phyloP scores from a whole-genome alignment of 1,139 yeast species.

The Diutina mesorugosa region DNA sequence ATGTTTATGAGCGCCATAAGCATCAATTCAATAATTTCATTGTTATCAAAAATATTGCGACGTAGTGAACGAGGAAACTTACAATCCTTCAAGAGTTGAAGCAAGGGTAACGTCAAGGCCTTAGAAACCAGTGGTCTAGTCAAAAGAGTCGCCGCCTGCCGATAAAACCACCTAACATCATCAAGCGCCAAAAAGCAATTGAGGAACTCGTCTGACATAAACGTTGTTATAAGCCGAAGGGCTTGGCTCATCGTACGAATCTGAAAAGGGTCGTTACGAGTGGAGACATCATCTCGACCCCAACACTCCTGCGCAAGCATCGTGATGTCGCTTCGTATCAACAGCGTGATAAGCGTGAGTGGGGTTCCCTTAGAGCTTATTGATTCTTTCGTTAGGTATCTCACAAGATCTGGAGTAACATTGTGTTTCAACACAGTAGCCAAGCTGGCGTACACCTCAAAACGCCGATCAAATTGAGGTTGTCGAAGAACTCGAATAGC shows the following conservation, averaged over 20 bases:
- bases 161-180: constrained; percentile 26
- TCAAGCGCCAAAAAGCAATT: constrained; percentile 18
- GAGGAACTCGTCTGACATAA: constrained; percentile 20
- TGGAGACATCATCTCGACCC: background rate
- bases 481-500: background rate
- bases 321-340: background rate
- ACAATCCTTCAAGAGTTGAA: constrained; percentile 26
- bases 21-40: constrained; percentile 23
- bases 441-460: background rate
- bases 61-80: constrained; percentile 17
- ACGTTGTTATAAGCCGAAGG: constrained; percentile 18
- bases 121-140: constrained; percentile 21
- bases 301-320: background rate
- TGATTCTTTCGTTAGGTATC: background rate
- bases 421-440: background rate
- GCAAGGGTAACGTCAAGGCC: constrained; percentile 24
- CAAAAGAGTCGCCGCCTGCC: constrained; percentile 21
- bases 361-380: background rate
- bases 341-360: background rate
- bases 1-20: constrained; percentile 20
- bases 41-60: constrained; percentile 16
- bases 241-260: constrained; percentile 28
- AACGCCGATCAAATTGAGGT: background rate
- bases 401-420: background rate
- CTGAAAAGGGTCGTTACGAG: constrained; percentile 22